Conservation (phyloP, 2,329 filamentous ascomycete genomes). For the Mycosphaerelloides madeirae region DNA sequence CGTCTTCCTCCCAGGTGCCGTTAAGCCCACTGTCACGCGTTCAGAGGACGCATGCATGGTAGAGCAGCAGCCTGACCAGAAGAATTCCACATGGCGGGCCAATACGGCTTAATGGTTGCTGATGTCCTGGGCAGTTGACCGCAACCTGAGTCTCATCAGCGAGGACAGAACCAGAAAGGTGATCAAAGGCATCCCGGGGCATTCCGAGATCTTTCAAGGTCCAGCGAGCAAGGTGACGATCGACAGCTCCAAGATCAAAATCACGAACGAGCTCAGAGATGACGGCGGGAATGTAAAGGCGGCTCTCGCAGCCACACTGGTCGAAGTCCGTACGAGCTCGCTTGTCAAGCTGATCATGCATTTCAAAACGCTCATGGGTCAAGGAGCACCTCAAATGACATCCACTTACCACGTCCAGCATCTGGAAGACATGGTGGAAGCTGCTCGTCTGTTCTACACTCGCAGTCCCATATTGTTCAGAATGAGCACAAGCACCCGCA, state of each 20-base stretch:
- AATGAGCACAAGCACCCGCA: too few species aligned
- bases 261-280: slow-evolving; percentile 2
- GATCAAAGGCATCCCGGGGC: neutral
- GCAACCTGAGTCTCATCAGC: slow-evolving; percentile 3
- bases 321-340: slow-evolving; percentile 8
- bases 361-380: slow-evolving; percentile 3
- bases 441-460: too few species aligned
- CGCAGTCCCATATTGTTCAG: too few species aligned
- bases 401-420: slow-evolving; percentile 1
- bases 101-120: slow-evolving; percentile 6
- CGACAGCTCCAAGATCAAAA: slow-evolving; percentile 6
- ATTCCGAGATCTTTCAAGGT: too few species aligned
- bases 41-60: slow-evolving; percentile 7
- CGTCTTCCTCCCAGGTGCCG: slow-evolving; percentile 7
- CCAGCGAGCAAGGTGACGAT: slow-evolving; percentile 6
- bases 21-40: slow-evolving; percentile 4
- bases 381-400: neutral
- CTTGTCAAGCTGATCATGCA: slow-evolving; percentile 5
- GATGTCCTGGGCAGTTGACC: slow-evolving; percentile 1
- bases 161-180: slow-evolving; percentile 4
- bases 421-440: slow-evolving; percentile 11
- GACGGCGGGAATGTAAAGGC: neutral
- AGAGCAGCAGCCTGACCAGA: slow-evolving; percentile 1
- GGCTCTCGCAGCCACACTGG: slow-evolving; percentile 5
- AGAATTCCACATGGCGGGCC: slow-evolving; percentile 3